A percentile compares a stretch with the other conserved stretches of the same genome.
These are phyloP conservation scores for Angophora floribunda DNA, from an alignment of 345 rosid species.

Conservation along the genomic window DNA sequence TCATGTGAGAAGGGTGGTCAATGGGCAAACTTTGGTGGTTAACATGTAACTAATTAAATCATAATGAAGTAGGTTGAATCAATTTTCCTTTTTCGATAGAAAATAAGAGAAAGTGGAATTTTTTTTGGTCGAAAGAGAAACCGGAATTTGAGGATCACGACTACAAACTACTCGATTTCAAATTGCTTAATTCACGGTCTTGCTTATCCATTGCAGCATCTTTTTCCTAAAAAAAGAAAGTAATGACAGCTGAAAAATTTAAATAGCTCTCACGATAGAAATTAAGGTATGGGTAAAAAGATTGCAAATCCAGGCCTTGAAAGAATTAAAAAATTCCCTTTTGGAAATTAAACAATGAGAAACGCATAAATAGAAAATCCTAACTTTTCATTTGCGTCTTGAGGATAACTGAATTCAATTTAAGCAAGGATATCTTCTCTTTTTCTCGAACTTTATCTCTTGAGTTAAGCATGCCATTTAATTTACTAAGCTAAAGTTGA, in stretches of 20 bases:
- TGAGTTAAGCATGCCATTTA: not conserved
- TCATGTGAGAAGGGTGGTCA: no score
- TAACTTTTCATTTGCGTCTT: not conserved
- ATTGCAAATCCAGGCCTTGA: not conserved
- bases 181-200: not conserved
- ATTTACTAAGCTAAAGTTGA: not conserved
- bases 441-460: not conserved
- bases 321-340: not conserved
- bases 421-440: not conserved
- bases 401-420: no score
- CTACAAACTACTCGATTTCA: not conserved
- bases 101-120: not conserved
- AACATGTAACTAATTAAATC: not conserved
- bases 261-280: not conserved
- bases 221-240: not conserved
- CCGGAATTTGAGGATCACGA: not conserved
- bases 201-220: not conserved
- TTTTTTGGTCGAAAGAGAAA: no score
- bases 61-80: not conserved
- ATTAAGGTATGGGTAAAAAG: not conserved
- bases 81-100: not conserved
- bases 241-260: not conserved
- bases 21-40: no score
- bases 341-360: not conserved
- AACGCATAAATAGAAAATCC: not conserved